Evolutionary conservation across 768 basidiomycete species (phyloP).

Genomic region (Mycena venus): DNA sequence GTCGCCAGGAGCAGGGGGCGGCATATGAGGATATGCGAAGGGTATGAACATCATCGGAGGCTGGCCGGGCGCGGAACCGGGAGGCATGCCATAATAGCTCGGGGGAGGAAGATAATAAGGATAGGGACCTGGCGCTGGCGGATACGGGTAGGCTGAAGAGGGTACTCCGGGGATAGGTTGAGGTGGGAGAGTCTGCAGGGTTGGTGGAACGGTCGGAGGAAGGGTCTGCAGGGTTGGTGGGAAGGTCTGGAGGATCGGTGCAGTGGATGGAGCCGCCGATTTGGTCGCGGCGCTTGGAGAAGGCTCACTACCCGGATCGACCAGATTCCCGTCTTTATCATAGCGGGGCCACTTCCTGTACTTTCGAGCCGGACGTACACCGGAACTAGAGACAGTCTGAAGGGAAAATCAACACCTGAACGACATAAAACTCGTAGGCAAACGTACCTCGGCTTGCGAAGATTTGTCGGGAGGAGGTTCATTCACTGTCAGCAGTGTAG

Average conservation of each 20-base stretch:
- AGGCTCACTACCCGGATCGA: neutral
- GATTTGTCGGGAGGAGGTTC: slow-evolving; percentile 12
- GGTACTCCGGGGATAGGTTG: neutral
- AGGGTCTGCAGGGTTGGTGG: neutral
- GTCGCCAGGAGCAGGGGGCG: no score
- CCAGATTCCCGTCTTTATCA: slow-evolving; percentile 10
- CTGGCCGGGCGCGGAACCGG: slow-evolving; percentile 19
- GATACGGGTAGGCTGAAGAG: slow-evolving; percentile 19
- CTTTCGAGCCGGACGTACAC: slow-evolving; percentile 7
- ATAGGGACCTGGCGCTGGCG: slow-evolving; percentile 38
- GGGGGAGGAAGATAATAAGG: slow-evolving; percentile 56
- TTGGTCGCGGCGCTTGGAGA: neutral
- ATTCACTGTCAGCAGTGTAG: slow-evolving; percentile 14
- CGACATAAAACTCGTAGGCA: neutral
- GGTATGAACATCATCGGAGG: slow-evolving; percentile 26
- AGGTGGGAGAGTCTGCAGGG: neutral
- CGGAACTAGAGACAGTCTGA: neutral
- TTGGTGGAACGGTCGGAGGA: neutral
- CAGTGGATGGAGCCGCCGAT: neutral
- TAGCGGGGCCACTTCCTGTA: slow-evolving; percentile 22
- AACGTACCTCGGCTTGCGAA: slow-evolving; percentile 4
- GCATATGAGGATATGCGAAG: slow-evolving; percentile 29
- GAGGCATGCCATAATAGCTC: slow-evolving; percentile 43
- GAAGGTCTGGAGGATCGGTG: neutral
- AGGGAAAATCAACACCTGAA: neutral